Base-by-base conservation (phyloP, 148 eudicot species). In the Polygonum aviculare region DNA sequence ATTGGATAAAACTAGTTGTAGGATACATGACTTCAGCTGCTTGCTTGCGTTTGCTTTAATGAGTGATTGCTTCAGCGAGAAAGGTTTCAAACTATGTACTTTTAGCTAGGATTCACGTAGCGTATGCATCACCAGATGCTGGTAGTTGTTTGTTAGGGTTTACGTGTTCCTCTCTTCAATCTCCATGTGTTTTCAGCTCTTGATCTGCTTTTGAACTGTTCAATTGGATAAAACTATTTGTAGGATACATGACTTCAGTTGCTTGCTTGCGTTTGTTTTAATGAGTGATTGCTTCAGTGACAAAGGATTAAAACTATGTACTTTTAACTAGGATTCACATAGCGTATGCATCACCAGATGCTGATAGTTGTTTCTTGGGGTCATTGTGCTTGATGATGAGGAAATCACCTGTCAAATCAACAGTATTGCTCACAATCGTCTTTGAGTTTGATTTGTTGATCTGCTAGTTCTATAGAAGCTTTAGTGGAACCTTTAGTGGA, bases 101-200 rank as follows among this genome's bases (percentile, higher is more conserved):
- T 67, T 67, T 65, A 15, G 10, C 33, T 31, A 14, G 19, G 36
- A 6, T 62, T 26, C 39, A 12, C 69, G 26, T 31, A 16, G 38
- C 12, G 16, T 26, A 26, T 62, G 69, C 16, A 62, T 62, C 69
- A 12, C 12, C 36, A 54, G 22, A 54, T 54, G 60, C 60, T 54
- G 60, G 14, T 50, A 16, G 15, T 16, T 50, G 5, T 50, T 50
- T 15, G 55, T n/a, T n/a, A n/a, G 81, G 81, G 80, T 26, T 67
- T 16, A n/a, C 22, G 12, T 77, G 74, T 70, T 47, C 6, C 55
- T 31, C 49, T 1, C 36, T 76, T 36, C 77, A n/a, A 78, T 83
- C 81, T 78, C 75, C 22, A 18, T 54, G 59, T 54, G 36, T 60
- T 60, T 67, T 16, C 5, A 67, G n/a, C 36, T 67, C 33, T 15